phyloP scores from a whole-genome alignment of 2,329 filamentous ascomycete genomes.

The Hypoxylon sp. region DNA sequence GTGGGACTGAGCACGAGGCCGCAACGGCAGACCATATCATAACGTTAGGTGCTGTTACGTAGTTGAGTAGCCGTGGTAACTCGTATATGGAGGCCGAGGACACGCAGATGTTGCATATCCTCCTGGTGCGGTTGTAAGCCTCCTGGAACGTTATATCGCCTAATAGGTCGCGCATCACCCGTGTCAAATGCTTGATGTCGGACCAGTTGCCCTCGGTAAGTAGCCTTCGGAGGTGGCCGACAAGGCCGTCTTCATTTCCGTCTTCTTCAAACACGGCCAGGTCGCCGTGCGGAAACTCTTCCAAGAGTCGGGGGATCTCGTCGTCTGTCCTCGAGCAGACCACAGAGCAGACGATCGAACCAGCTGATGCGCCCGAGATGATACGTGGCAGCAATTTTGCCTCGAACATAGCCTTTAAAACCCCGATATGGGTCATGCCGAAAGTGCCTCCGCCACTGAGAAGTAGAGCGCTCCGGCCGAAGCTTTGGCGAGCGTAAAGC shows the following conservation, averaged over 20 bases:
- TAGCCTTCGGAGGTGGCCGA: slow-evolving; percentile 79
- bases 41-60: slow-evolving; percentile 93
- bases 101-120: slow-evolving; percentile 94
- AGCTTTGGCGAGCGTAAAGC: slow-evolving; percentile 81
- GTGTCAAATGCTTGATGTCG: slow-evolving; percentile 84
- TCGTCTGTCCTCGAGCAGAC: slow-evolving; percentile 84
- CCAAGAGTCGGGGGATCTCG: slow-evolving; percentile 79
- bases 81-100: slow-evolving; percentile 91
- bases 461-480: slow-evolving; percentile 86
- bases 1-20: slow-evolving; percentile 93
- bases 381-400: slow-evolving; percentile 83
- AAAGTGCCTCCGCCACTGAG: slow-evolving; percentile 90
- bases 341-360: slow-evolving; percentile 87
- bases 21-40: slow-evolving; percentile 97
- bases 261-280: slow-evolving; percentile 82
- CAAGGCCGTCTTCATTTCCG: slow-evolving; percentile 70
- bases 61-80: slow-evolving; percentile 88
- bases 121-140: slow-evolving; percentile 92
- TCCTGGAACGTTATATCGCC: slow-evolving; percentile 96
- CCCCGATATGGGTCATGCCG: slow-evolving; percentile 92
- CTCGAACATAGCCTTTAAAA: slow-evolving; percentile 85
- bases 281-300: slow-evolving; percentile 83
- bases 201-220: slow-evolving; percentile 88
- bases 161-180: slow-evolving; percentile 84
- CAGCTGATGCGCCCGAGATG: slow-evolving; percentile 89